Evolutionary conservation across 192 early-diverging fungal genomes (phyloP).

Genomic region (Haplosporangium gracile): DNA sequence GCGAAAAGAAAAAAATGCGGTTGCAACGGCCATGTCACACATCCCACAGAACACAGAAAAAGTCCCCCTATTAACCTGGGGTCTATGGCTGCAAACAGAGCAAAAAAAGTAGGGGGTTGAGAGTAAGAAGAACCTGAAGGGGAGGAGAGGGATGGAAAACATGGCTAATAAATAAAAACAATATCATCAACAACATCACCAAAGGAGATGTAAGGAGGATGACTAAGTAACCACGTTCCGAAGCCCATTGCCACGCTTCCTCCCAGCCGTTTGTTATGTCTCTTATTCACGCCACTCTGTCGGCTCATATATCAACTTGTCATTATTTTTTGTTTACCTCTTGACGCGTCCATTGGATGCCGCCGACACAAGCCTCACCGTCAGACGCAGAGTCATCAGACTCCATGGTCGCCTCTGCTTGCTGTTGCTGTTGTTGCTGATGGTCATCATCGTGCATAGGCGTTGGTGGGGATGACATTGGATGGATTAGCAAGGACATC

Average conservation of each 20-base stretch:
- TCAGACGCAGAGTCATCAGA: conserved; percentile 42
- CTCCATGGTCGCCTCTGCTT: conserved; percentile 11
- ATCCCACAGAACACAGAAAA: neutral
- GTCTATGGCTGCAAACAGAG: neutral
- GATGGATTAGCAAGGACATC: conserved; percentile 8
- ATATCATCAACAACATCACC: neutral
- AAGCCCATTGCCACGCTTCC: neutral
- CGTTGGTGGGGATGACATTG: conserved; percentile 2
- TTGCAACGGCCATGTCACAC: conserved; percentile 1
- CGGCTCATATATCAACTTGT: neutral
- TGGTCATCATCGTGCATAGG: neutral
- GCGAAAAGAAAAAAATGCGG: neutral
- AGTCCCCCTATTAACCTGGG: neutral
- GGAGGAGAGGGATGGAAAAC: neutral
- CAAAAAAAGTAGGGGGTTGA: neutral
- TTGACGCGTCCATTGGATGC: conserved; percentile 44
- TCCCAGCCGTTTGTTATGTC: neutral
- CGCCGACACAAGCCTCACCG: conserved; percentile 4
- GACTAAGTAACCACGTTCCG: neutral
- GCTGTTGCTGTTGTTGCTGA: conserved; percentile 8
- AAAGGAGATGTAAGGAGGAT: neutral
- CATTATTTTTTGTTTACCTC: conserved; percentile 14
- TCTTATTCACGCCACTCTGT: neutral
- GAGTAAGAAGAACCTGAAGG: too few relatives aligned
- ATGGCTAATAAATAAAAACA: neutral